Conservation (phyloP, 495 filamentous ascomycete genomes). For the Lophiotrema nucula region DNA sequence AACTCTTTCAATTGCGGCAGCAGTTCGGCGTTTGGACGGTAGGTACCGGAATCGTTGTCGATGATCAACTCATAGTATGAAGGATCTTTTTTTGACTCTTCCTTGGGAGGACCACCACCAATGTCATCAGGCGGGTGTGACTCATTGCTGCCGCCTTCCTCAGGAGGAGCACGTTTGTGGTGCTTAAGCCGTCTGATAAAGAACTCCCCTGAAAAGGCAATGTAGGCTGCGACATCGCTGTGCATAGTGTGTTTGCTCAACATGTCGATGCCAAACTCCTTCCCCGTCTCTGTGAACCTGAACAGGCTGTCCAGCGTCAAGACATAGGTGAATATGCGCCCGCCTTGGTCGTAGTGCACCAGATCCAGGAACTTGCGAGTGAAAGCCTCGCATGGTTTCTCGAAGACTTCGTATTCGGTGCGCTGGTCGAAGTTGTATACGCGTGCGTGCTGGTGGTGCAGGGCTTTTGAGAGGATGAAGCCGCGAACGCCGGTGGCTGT, state of each 20-base stretch:
- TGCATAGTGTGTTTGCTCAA: constrained; percentile 95
- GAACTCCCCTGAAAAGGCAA: constrained; percentile 91
- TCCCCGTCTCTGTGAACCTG: constrained; percentile 91
- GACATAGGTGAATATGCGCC: constrained; percentile 87
- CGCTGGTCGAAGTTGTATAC: constrained; percentile 81
- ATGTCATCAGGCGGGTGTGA: constrained; percentile 46
- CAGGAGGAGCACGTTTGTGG: constrained; percentile 25
- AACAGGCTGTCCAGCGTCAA: constrained; percentile 81
- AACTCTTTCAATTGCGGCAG: constrained; percentile 70
- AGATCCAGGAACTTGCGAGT: constrained; percentile 79
- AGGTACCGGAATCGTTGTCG: constrained; percentile 93
- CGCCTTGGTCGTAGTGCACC: constrained; percentile 79
- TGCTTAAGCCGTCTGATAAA: constrained; percentile 71
- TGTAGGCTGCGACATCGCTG: constrained; percentile 82
- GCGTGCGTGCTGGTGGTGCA: constrained; percentile 84
- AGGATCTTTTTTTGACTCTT: constrained; percentile 54
- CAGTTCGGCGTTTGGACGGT: constrained; percentile 74
- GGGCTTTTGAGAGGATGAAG: constrained; percentile 72
- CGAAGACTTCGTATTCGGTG: constrained; percentile 66
- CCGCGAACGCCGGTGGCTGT: constrained; percentile 71
- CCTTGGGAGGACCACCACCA: constrained; percentile 39
- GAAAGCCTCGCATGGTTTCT: constrained; percentile 56
- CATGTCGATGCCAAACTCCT: constrained; percentile 90
- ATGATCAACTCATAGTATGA: constrained; percentile 81
- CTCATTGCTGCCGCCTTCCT: constrained; percentile 21